Evolutionary conservation across 2,329 filamentous ascomycete species (phyloP).

Genomic region (Colletotrichum abscissum): DNA sequence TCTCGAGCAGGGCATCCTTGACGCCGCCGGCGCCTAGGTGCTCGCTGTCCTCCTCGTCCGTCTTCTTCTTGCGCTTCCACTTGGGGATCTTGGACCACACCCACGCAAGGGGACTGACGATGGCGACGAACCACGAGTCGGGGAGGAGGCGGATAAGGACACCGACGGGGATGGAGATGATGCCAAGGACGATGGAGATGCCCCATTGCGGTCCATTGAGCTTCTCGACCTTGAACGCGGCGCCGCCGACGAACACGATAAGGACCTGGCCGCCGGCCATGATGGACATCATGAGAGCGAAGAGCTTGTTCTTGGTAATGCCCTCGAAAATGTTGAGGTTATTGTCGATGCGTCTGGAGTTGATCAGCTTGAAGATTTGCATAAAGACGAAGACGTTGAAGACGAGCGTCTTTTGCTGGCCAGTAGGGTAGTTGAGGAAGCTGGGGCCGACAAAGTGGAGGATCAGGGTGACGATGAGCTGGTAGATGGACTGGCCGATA

Average conservation of each 20-base stretch:
- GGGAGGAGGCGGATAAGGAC: conserved; percentile 68
- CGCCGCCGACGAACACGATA: conserved; percentile 77
- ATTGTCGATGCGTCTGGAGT: conserved; percentile 80
- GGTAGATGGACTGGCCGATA: conserved; percentile 81
- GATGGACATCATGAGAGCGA: conserved; percentile 74
- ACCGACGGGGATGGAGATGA: conserved; percentile 75
- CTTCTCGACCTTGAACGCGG: conserved; percentile 65
- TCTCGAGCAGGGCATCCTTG: conserved; percentile 60
- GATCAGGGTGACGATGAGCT: conserved; percentile 76
- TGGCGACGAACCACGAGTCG: conserved; percentile 26
- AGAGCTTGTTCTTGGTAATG: conserved; percentile 75
- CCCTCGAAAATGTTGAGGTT: conserved; percentile 81
- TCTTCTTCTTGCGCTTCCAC: conserved; percentile 35
- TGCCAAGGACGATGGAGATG: conserved; percentile 74
- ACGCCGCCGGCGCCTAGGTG: conserved; percentile 48
- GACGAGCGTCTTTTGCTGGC: conserved; percentile 70
- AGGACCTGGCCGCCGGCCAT: conserved; percentile 79
- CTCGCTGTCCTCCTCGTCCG: conserved; percentile 44
- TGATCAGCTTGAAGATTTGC: conserved; percentile 84
- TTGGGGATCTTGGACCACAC: conserved; percentile 33
- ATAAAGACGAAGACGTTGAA: conserved; percentile 91
- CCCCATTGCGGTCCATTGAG: conserved; percentile 74
- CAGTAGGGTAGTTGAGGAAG: conserved; percentile 63
- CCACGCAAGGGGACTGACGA: conserved; percentile 38
- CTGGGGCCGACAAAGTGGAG: conserved; percentile 70